These are phyloP conservation scores for Moelleriella libera DNA, from an alignment of 2,329 filamentous ascomycete species.

Conservation along the genomic window DNA sequence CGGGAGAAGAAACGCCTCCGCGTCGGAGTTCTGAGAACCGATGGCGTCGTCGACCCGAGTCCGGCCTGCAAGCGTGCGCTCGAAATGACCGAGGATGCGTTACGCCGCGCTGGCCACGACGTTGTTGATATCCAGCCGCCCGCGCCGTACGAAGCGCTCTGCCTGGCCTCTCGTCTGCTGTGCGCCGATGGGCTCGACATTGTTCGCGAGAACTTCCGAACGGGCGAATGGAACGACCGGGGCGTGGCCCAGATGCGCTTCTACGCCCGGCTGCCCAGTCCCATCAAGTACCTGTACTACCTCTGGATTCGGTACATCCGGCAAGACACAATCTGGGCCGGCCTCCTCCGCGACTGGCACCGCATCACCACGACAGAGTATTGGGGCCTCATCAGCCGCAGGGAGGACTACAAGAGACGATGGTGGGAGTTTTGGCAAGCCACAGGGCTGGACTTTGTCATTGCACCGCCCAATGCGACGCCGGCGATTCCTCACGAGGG, in stretches of 20 bases:
- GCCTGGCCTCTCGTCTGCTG: conserved; percentile 65
- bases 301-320: conserved; percentile 78
- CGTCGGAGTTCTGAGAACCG: conserved; percentile 65
- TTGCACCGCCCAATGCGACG: conserved; percentile 79
- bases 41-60: conserved; percentile 72
- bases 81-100: conserved; percentile 52
- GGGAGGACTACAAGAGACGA: conserved; percentile 61
- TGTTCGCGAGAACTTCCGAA: conserved; percentile 62
- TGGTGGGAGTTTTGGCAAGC: conserved; percentile 83
- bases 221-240: conserved; percentile 65
- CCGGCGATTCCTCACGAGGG: conserved; percentile 76
- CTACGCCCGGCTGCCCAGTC: conserved; percentile 58
- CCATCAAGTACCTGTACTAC: conserved; percentile 75
- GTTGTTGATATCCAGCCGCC: conserved; percentile 52
- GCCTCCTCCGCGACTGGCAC: conserved; percentile 58
- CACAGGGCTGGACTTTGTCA: conserved; percentile 59
- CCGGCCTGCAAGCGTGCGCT: conserved; percentile 73
- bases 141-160: conserved; percentile 58
- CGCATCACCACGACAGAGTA: conserved; percentile 63
- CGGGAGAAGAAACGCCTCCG: conserved; percentile 47
- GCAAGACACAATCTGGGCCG: conserved; percentile 64
- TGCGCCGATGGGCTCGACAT: conserved; percentile 74
- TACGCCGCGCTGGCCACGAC: conserved; percentile 61
- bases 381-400: conserved; percentile 65
- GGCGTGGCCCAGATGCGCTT: conserved; percentile 63